phyloP scores from a whole-genome alignment of 495 filamentous ascomycete genomes.

The Ramalina intermedia region DNA sequence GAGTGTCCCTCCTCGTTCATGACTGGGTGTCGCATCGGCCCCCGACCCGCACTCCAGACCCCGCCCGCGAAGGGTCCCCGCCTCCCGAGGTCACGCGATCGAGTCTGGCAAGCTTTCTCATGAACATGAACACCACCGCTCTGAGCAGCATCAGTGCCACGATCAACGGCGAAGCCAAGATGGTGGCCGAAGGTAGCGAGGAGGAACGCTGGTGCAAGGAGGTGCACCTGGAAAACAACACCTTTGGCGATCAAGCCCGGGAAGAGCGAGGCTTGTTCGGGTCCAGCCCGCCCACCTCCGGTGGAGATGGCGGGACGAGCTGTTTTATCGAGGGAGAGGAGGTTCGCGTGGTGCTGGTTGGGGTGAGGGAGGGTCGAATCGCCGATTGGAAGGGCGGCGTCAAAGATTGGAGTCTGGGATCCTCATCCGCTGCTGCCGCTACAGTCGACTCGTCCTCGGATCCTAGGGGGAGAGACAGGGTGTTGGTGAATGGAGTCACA shows the following conservation, averaged over 20 bases:
- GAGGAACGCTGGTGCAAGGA: slow-evolving; percentile 72
- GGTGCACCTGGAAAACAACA: slow-evolving; percentile 82
- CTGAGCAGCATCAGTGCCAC: slow-evolving; percentile 86
- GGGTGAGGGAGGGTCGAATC: slow-evolving; percentile 57
- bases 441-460: slow-evolving; percentile 15
- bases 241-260: slow-evolving; percentile 43
- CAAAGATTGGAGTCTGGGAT: slow-evolving; percentile 52
- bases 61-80: slow-evolving; percentile 44
- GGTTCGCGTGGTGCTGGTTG: slow-evolving; percentile 60
- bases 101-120: slow-evolving; percentile 63
- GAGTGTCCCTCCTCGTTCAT: slow-evolving; percentile 88
- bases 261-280: slow-evolving; percentile 33
- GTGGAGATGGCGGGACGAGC: slow-evolving; percentile 35
- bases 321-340: slow-evolving; percentile 57
- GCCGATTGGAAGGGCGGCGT: slow-evolving; percentile 73
- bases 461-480: slow-evolving; percentile 11
- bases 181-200: slow-evolving; percentile 56
- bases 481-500: slow-evolving; percentile 26
- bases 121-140: slow-evolving; percentile 79
- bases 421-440: not conserved
- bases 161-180: slow-evolving; percentile 67
- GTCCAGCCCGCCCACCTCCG: slow-evolving; percentile 25
- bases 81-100: slow-evolving; percentile 48
- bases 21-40: slow-evolving; percentile 96
- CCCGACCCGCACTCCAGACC: slow-evolving; percentile 49